Conservation (phyloP, 2,329 filamentous ascomycete species). For the Verticillium albo-atrum region DNA sequence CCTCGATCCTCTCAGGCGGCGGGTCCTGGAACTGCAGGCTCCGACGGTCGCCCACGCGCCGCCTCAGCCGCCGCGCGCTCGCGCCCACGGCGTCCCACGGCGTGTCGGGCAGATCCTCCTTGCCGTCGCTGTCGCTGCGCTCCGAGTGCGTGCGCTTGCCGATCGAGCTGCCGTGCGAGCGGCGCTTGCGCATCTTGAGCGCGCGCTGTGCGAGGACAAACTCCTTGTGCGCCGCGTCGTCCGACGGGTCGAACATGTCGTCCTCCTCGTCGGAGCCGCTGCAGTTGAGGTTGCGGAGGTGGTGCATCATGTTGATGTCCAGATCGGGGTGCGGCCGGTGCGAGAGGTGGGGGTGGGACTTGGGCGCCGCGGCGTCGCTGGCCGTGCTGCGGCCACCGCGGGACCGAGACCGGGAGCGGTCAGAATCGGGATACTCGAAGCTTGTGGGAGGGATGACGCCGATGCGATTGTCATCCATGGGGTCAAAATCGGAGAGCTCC, state of each 20-base stretch:
- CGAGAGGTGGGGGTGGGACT: background rate
- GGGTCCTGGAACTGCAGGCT: slow-evolving; percentile 47
- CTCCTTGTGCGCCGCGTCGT: slow-evolving; percentile 23
- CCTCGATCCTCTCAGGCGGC: slow-evolving; percentile 45
- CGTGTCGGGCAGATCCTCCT: slow-evolving; percentile 25
- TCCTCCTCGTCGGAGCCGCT: slow-evolving; percentile 29
- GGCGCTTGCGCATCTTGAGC: slow-evolving; percentile 37
- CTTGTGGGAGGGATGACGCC: slow-evolving; percentile 38
- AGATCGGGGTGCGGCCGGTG: slow-evolving; percentile 21
- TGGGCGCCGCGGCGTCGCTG: background rate
- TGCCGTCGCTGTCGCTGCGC: slow-evolving; percentile 43
- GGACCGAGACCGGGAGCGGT: slow-evolving; percentile 35
- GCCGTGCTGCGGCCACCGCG: slow-evolving; percentile 9
- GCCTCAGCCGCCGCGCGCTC: slow-evolving; percentile 42
- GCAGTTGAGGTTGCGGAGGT: slow-evolving; percentile 41
- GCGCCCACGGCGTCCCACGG: slow-evolving; percentile 37
- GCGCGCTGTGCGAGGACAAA: slow-evolving; percentile 37
- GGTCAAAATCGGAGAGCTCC: slow-evolving; percentile 38
- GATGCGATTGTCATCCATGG: slow-evolving; percentile 38
- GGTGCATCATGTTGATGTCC: slow-evolving; percentile 37
- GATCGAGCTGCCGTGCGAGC: slow-evolving; percentile 49
- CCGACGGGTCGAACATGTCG: slow-evolving; percentile 19
- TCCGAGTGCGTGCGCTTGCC: slow-evolving; percentile 52
- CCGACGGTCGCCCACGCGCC: slow-evolving; percentile 40
- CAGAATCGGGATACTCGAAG: slow-evolving; percentile 40